Percentiles rank a stretch among this genome's conserved stretches.
Evolutionary conservation across 805 yeast species (phyloP).

Genomic region (Priceomyces melissophilus): DNA sequence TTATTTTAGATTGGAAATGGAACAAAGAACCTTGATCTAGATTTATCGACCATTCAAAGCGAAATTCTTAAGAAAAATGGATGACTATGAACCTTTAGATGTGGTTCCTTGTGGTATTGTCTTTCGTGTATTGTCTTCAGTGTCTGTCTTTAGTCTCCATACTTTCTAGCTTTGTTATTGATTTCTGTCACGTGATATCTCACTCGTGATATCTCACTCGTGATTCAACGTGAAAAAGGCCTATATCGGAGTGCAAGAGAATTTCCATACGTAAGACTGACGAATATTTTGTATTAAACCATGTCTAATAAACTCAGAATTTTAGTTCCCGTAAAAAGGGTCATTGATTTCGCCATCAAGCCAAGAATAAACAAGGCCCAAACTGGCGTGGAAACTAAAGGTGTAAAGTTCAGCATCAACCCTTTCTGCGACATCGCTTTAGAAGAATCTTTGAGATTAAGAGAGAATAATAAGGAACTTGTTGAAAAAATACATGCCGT

Average conservation of each 20-base stretch:
- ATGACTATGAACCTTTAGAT: too few relatives aligned
- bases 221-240: background rate
- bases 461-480: slow-evolving; percentile 56
- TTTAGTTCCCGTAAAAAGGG: slow-evolving; percentile 92
- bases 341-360: slow-evolving; percentile 87
- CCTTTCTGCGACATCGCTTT: slow-evolving; percentile 98
- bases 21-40: too few relatives aligned
- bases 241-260: slow-evolving; percentile 4
- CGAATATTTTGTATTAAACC: too few relatives aligned
- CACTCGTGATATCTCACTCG: background rate
- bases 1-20: too few relatives aligned
- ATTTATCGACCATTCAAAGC: too few relatives aligned
- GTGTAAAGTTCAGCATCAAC: slow-evolving; percentile 88
- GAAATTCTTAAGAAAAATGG: too few relatives aligned
- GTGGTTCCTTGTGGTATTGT: background rate
- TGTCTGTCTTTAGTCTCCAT: too few relatives aligned
- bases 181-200: background rate
- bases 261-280: slow-evolving; percentile 1
- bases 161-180: too few relatives aligned
- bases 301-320: slow-evolving; percentile 56
- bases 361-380: slow-evolving; percentile 87
- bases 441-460: slow-evolving; percentile 86
- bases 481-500: slow-evolving; percentile 89
- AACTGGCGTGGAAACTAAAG: slow-evolving; percentile 82
- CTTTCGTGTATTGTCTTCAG: too few relatives aligned